A percentile compares a stretch with the other conserved stretches of the same genome.
Conservation (phyloP, 2,329 filamentous ascomycete species). For the Xylaria sp. region DNA sequence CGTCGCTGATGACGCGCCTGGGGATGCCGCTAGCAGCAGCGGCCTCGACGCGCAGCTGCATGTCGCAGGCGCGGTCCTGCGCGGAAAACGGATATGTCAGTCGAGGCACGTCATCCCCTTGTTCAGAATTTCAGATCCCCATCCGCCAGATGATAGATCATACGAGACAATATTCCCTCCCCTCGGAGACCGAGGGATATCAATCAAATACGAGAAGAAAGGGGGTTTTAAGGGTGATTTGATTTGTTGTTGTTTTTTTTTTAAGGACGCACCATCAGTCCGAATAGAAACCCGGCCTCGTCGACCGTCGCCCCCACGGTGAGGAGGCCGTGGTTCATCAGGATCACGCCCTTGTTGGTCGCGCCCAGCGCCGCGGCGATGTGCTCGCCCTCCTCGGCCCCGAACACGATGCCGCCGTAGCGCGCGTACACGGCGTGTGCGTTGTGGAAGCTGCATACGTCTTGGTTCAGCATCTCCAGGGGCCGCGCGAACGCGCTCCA, state of each 20-base stretch:
- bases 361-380: slow-evolving; percentile 72
- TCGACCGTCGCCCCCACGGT: slow-evolving; percentile 79
- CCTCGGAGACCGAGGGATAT: background rate
- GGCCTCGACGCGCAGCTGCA: slow-evolving; percentile 76
- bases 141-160: too few relatives aligned
- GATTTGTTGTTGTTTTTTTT: too few relatives aligned
- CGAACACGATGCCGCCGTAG: slow-evolving; percentile 63
- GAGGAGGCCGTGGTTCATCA: slow-evolving; percentile 76
- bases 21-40: slow-evolving; percentile 61
- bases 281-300: slow-evolving; percentile 78
- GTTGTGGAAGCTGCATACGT: slow-evolving; percentile 72
- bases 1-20: slow-evolving; percentile 56
- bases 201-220: background rate
- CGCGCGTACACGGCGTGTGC: slow-evolving; percentile 73
- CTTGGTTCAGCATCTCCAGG: slow-evolving; percentile 78
- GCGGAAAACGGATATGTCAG: background rate
- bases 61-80: slow-evolving; percentile 74
- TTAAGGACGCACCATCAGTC: slow-evolving; percentile 41
- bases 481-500: slow-evolving; percentile 73
- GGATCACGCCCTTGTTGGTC: slow-evolving; percentile 66
- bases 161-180: background rate
- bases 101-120: background rate
- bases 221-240: too few relatives aligned
- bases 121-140: too few relatives aligned
- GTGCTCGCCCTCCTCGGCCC: slow-evolving; percentile 71